phyloP scores from a whole-genome alignment of 2,329 filamentous ascomycete species.

The Ambrosiella xylebori region DNA sequence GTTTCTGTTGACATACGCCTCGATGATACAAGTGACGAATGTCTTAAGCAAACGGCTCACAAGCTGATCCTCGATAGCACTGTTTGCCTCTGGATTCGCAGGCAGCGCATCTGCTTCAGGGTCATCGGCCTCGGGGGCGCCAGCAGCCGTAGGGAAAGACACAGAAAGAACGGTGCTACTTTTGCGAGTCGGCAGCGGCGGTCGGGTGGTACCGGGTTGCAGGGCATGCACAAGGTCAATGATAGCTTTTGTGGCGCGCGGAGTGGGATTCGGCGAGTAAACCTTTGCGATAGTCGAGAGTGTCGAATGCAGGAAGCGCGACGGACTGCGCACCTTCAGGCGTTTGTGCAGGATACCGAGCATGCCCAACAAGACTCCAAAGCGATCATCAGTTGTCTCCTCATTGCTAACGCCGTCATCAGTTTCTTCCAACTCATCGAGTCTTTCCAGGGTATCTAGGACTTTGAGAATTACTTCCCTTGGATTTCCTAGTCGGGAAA shows the following conservation, averaged over 20 bases:
- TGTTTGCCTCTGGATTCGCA: slow-evolving; percentile 26
- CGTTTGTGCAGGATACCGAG: slow-evolving; percentile 55
- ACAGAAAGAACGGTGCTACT: slow-evolving; percentile 37
- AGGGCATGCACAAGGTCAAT: slow-evolving; percentile 55
- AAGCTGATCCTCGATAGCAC: slow-evolving; percentile 41
- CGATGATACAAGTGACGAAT: slow-evolving; percentile 61
- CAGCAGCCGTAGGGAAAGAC: slow-evolving; percentile 4
- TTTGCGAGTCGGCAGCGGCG: slow-evolving; percentile 40
- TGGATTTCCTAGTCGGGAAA: slow-evolving; percentile 63
- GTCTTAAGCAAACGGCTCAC: slow-evolving; percentile 51
- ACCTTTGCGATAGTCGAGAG: slow-evolving; percentile 52
- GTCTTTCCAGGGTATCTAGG: slow-evolving; percentile 50
- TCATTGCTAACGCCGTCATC: slow-evolving; percentile 20
- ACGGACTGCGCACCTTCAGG: slow-evolving; percentile 62
- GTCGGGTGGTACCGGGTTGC: slow-evolving; percentile 43
- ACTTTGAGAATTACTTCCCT: slow-evolving; percentile 69
- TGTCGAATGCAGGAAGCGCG: slow-evolving; percentile 61
- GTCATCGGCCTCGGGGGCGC: slow-evolving; percentile 34
- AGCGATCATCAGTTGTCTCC: slow-evolving; percentile 26
- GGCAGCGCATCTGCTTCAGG: slow-evolving; percentile 29
- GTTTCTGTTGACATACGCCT: slow-evolving; percentile 51
- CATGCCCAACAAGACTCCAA: slow-evolving; percentile 53
- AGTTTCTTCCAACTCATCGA: slow-evolving; percentile 22
- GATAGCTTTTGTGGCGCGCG: slow-evolving; percentile 41
- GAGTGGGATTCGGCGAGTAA: slow-evolving; percentile 47